phyloP scores from a whole-genome alignment of 148 eudicot genomes.

The Suaeda aralocaspica region DNA sequence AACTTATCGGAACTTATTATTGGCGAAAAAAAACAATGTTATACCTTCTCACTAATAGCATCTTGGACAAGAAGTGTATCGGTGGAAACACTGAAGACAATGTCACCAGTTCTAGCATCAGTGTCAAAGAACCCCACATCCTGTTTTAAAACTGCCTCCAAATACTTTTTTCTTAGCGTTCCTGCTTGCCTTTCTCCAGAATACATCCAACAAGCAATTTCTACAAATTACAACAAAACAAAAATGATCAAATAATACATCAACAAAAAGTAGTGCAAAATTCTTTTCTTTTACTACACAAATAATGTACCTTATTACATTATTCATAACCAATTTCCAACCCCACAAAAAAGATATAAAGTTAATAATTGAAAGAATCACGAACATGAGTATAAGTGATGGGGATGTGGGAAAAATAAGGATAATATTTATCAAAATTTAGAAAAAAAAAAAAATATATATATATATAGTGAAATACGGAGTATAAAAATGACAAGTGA shows the following conservation, averaged over 20 bases:
- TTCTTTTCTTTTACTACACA: background rate
- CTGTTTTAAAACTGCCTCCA: constrained; percentile 91
- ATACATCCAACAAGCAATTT: constrained; percentile 98
- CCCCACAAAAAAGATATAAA: constrained; percentile 17
- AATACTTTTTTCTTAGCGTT: constrained; percentile 76
- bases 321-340: background rate
- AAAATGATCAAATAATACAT: background rate
- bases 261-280: background rate
- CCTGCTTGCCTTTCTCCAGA: constrained; percentile 98
- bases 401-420: constrained; percentile 22
- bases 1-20: background rate
- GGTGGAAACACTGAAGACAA: constrained; percentile 91
- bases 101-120: constrained; percentile 99
- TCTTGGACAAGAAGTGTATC: constrained; percentile 99
- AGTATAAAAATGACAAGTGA: constrained; percentile 40
- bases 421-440: constrained; percentile 20
- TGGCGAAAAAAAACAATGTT: background rate
- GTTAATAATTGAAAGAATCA: constrained; percentile 19
- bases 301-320: background rate
- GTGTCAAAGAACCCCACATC: constrained; percentile 98
- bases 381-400: constrained; percentile 23
- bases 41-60: constrained; percentile 98
- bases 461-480: background rate
- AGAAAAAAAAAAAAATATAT: no score
- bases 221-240: constrained; percentile 33